Evolutionary conservation across 805 yeast species (phyloP), one percentile per base, ranked within the genome.

Genomic region (Saccharomycopsis synnaedendra): DNA sequence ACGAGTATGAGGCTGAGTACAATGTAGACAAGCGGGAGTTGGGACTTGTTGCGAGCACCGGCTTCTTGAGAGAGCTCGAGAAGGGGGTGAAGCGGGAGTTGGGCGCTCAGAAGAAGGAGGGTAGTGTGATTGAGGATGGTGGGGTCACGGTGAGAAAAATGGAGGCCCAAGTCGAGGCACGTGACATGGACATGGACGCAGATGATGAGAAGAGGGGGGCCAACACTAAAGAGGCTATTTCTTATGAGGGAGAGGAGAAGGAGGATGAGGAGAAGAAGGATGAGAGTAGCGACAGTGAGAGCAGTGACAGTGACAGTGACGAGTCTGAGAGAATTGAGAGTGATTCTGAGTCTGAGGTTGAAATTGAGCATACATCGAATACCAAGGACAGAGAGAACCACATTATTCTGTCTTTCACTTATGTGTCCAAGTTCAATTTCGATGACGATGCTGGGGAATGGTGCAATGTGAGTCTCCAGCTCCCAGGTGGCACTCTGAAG

Each of bases 181-280:
- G 60, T 35, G 63, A 64, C 38, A 75, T 67, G 37, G 82, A 73
- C 52, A 78, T 67, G 33, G 82, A 74, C 49, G 85, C 79, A 46
- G 74, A 72, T 42, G 82, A 79, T 54, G 86, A 76, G 52, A 78
- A 73, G 58, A 66, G 73, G 51, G 75, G 70, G 54, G 67, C 73
- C 46, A 82, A 81, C 56, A 71, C 80, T 37, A 86, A 87, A 57
- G 95, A 89, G 67, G 80, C 95, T 11, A 90, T 85, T 38, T 87
- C 96, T 1, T 87, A 87, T 57, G 97, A 89, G 61, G 70, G 85
- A 52, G 97, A 87, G 62, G 85, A 85, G 45, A 85, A 86, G 89
- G 80, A 80, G 65, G 75, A 74, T 58, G 95, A 85, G 44, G 90
- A 83, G 63, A 76, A 82, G 57, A 78, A 89, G 39, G 93, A 63